Conservation (phyloP, 331 rosid species). For the Pyracantha coccinea region DNA sequence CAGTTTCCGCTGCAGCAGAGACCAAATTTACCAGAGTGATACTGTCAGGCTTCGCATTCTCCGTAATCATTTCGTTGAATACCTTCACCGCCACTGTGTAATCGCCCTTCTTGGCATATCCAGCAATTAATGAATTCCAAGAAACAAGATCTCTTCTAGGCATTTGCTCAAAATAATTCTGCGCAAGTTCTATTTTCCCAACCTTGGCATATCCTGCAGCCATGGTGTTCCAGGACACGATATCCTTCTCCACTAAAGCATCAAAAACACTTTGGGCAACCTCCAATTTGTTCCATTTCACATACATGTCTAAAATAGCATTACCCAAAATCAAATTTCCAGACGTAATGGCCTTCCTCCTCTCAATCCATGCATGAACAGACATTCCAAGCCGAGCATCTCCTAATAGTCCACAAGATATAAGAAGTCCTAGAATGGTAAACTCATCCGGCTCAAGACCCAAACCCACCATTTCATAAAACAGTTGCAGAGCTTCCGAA, state of each 20-base stretch:
- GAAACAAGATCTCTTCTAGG: slow-evolving; percentile 46
- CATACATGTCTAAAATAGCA: slow-evolving; percentile 54
- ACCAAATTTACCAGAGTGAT: slow-evolving; percentile 38
- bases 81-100: slow-evolving; percentile 16
- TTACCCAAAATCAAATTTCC: slow-evolving; percentile 43
- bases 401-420: slow-evolving; percentile 35
- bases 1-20: slow-evolving; percentile 40
- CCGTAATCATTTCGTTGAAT: slow-evolving; percentile 23
- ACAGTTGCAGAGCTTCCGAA: slow-evolving; percentile 28
- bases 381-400: slow-evolving; percentile 43
- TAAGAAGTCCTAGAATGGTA: slow-evolving; percentile 40
- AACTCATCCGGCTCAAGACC: slow-evolving; percentile 38
- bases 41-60: slow-evolving; percentile 32
- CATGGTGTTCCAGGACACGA: slow-evolving; percentile 50
- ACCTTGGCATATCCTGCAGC: slow-evolving; percentile 39
- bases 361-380: slow-evolving; percentile 51
- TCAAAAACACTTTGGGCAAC: slow-evolving; percentile 25
- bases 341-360: slow-evolving; percentile 27
- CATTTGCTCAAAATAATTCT: slow-evolving; percentile 27
- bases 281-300: slow-evolving; percentile 34
- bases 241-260: slow-evolving; percentile 33
- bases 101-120: slow-evolving; percentile 34
- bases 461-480: slow-evolving; percentile 29
- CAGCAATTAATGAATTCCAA: slow-evolving; percentile 51
- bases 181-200: slow-evolving; percentile 42